phyloP scores from a whole-genome alignment of 2,329 filamentous ascomycete genomes.

The Chrysoporthe austroafricana region DNA sequence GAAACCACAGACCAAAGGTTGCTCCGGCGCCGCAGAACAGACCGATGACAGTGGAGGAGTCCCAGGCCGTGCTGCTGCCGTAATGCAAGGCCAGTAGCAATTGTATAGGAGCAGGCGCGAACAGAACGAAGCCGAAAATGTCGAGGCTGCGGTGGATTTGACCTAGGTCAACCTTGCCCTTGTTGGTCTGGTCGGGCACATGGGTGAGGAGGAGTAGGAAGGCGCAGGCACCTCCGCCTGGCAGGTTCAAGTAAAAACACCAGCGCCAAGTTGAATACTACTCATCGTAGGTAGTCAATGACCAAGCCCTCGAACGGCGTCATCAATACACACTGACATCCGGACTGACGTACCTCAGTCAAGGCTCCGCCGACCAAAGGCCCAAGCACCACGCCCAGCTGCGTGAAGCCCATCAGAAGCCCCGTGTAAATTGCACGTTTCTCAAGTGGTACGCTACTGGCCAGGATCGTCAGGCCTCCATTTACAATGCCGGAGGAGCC shows the following conservation, averaged over 20 bases:
- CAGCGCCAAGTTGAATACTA: not conserved
- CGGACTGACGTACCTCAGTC: no score
- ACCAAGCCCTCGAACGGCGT: no score
- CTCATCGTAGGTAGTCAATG: not conserved
- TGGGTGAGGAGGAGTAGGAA: not conserved
- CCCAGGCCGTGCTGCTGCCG: not conserved
- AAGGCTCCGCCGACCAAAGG: not conserved
- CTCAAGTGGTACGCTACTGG: not conserved
- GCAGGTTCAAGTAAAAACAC: constrained; percentile 12
- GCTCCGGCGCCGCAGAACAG: not conserved
- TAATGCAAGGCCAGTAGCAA: constrained; percentile 7
- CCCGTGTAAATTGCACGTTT: no score
- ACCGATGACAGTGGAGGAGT: constrained; percentile 4
- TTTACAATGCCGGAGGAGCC: constrained; percentile 9
- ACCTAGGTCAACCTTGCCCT: no score
- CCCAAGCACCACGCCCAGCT: not conserved
- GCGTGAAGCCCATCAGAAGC: no score
- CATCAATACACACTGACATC: no score
- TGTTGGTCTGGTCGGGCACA: no score
- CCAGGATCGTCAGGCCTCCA: not conserved
- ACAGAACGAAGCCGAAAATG: not conserved
- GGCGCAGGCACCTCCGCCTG: not conserved
- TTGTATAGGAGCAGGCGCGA: not conserved
- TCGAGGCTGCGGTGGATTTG: not conserved
- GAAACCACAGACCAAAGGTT: not conserved